Base-by-base conservation (phyloP, 495 filamentous ascomycete species). In the Stereocaulon alpinum region DNA sequence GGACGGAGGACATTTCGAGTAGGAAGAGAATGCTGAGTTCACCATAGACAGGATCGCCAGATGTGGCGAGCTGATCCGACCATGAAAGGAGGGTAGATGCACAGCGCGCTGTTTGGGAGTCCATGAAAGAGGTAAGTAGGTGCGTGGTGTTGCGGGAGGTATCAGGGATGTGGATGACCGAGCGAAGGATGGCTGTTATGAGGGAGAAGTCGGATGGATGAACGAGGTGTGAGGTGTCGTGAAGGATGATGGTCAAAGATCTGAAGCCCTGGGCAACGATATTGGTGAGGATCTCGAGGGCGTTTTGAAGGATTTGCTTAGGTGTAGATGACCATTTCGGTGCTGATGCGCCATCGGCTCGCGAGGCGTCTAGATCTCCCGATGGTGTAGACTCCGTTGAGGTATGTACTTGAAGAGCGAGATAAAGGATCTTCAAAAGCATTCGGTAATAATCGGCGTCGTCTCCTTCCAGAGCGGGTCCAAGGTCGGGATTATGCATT, bases 11-110 rank as follows among this genome's bases (percentile, higher is more conserved):
- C 34, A 99, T 76, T 64, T 92, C 88, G 53, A 95, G 82, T 18
- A 99, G 82, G 70, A 96, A 92, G 18, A 87, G 79, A 10, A 96
- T 78, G 64, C 86, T 86, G 18, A 96, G 75, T 65, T 96, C 90
- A 62, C 89, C 94, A 72, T 96, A 96, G 47, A 99, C 75, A n/a
- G 93, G 94, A 63, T 98, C 92, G 32, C 85, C 83, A 54, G 83
- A 80, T 41, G 82, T 76, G 5, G 79, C 73, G 45, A 93, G 78
- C 61, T 84, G 83, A 70, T 97, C 89, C 17, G 93, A 83, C 94
- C 94, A 99, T 6, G 89, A 95, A 70, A 94, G 96, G 52, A 99
- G 78, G 14, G 87, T 88, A 17, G 85, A 85, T 0, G 90, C 91
- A 53, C 87, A 85, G 61, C 91, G 85, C n/a, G 84, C 78, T 3